Conservation (phyloP, 805 yeast genomes). For the Saccharomycopsis sp. region DNA sequence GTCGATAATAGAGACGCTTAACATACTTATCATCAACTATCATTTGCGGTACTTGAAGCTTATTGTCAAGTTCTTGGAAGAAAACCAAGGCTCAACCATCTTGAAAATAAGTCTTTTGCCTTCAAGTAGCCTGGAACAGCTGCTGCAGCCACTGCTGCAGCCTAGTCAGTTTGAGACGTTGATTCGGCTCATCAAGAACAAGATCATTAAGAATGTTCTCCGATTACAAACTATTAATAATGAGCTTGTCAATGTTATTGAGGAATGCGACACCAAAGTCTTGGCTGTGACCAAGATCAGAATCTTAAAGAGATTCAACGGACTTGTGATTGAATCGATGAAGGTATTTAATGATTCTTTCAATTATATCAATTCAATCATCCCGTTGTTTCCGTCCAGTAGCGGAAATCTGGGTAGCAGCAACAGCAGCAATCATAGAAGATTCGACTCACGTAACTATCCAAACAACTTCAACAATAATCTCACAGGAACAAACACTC, state of each 20-base stretch:
- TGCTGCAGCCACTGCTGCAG: constrained; percentile 2
- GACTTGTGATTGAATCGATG: constrained; percentile 7
- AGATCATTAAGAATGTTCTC: constrained; percentile 14
- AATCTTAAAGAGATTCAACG: constrained; percentile 7
- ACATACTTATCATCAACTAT: constrained; percentile 11
- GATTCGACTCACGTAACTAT: not conserved
- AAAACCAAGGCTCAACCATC: constrained; percentile 14
- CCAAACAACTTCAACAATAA: not conserved
- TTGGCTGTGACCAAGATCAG: constrained; percentile 4
- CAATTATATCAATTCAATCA: constrained; percentile 13
- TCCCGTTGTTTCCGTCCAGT: constrained; percentile 16
- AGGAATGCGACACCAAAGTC: constrained; percentile 4
- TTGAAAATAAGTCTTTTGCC: constrained; percentile 16
- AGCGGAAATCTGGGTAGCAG: not conserved
- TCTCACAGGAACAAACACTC: not conserved
- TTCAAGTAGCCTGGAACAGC: constrained; percentile 1
- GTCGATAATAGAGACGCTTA: constrained; percentile 10
- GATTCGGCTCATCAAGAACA: constrained; percentile 9
- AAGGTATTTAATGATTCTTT: constrained; percentile 14
- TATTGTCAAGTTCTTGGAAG: constrained; percentile 14
- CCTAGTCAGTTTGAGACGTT: constrained; percentile 15
- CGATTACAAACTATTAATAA: constrained; percentile 3
- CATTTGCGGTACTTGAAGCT: constrained; percentile 15
- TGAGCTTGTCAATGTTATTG: not conserved
- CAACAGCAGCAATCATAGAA: not conserved